phyloP scores from a whole-genome alignment of 768 basidiomycete genomes.

The Pisolithus orientalis region DNA sequence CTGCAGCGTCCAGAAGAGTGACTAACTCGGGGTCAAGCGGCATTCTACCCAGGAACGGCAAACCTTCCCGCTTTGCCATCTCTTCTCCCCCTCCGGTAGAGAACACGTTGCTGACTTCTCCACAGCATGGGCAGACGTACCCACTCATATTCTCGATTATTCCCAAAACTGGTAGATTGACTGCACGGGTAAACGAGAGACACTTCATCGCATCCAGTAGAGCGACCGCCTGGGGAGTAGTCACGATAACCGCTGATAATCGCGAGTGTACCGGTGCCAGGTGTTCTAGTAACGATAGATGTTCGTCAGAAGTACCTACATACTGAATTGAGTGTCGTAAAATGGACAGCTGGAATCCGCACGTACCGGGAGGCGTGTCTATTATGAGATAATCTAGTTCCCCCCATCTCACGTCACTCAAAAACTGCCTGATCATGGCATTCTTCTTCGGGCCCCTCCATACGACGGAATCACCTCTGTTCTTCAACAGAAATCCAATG shows the following conservation, averaged over 20 bases:
- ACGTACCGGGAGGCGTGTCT: conserved; percentile 92
- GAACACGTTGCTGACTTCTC: conserved; percentile 91
- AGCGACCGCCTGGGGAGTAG: conserved; percentile 96
- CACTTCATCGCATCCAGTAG: conserved; percentile 95
- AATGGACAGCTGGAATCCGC: conserved; percentile 1
- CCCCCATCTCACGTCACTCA: conserved; percentile 94
- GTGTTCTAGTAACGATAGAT: conserved; percentile 91
- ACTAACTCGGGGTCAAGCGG: conserved; percentile 94
- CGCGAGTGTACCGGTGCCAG: conserved; percentile 76
- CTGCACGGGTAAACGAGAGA: conserved; percentile 88
- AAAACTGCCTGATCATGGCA: conserved; percentile 94
- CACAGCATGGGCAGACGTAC: conserved; percentile 96
- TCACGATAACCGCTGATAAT: conserved; percentile 84
- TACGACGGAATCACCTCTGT: conserved; percentile 87
- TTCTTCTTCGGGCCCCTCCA: conserved; percentile 99
- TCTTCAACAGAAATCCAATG: conserved; percentile 90
- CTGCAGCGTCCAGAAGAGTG: conserved; percentile 70
- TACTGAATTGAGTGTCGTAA: conserved; percentile 13
- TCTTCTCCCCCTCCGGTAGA: conserved; percentile 89
- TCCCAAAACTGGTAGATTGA: conserved; percentile 81
- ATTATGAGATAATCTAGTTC: conserved; percentile 88
- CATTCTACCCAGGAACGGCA: conserved; percentile 79
- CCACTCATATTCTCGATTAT: conserved; percentile 99
- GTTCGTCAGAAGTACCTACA: conserved; percentile 96
- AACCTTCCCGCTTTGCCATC: conserved; percentile 69